Base-by-base conservation (phyloP, 139 green algal genomes). In the Coccomyxa sp. region DNA sequence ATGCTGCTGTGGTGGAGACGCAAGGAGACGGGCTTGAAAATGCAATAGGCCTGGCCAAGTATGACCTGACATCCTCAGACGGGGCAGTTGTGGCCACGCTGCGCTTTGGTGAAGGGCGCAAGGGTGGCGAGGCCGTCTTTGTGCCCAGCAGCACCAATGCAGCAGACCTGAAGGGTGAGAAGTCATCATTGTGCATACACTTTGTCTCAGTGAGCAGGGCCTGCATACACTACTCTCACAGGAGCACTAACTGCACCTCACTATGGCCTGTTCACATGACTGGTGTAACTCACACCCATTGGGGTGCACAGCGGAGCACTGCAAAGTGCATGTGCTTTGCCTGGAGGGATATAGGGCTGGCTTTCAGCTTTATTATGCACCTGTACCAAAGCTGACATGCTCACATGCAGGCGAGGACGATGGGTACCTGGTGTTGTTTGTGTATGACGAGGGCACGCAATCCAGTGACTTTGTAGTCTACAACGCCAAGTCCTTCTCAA, bases 101-200 rank as follows among this genome's bases (percentile, higher is more conserved):
- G 39, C 29, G 77, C n/a, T 84, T 90, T 75, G 89, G 89, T 22
- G 10, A 35, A 4, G 55, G 73, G 24, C 54, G 70, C 22, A 83
- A 75, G 22, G 90, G 88, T 27, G 92, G 91, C 5, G 91, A 95
- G 84, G 83, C 86, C 0, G 71, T 88, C 7, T 95, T 95, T 83
- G 89, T 92, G 54, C 87, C 88, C 16, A 50, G 81, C 31, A n/a
- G 16, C 12, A 8, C 18, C 8, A 44, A 39, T 8, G 8, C 9
- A 12, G 54, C 27, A 37, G 35, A 7, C 36, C n/a, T 37, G 35
- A 78, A 41, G 35, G 44, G 44, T 70, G 33, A 70, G 44, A 22
- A 64, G 5, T 31, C 27, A 64, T 31, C 5, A 18, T 64, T 64
- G n/a, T n/a, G n/a, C n/a, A n/a, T n/a, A n/a, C n/a, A n/a, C n/a